Conservation (phyloP, 306 rosid species). For the Trifolium pratense region DNA sequence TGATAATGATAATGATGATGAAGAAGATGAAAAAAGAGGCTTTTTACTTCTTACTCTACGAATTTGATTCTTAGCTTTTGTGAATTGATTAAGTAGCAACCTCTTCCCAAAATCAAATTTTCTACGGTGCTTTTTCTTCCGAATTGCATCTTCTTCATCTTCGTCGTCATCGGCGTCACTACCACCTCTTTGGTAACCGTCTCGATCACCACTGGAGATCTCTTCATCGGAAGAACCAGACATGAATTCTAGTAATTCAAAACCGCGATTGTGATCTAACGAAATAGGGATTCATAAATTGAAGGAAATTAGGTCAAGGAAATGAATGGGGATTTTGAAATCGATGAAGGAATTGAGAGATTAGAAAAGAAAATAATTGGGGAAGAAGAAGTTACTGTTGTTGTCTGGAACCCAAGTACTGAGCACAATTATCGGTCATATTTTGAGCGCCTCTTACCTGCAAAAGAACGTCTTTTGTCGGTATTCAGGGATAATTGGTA, state of each 20-base stretch:
- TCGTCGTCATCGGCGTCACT: conserved; percentile 47
- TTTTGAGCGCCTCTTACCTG: no score
- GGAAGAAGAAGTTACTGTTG: neutral
- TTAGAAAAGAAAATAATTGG: neutral
- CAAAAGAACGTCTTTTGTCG: no score
- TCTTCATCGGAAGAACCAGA: conserved; percentile 53
- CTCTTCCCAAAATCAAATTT: conserved; percentile 34
- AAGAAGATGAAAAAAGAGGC: conserved; percentile 39
- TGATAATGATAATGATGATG: neutral
- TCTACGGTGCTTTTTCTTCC: conserved; percentile 40
- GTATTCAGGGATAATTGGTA: no score
- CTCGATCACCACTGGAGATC: conserved; percentile 48
- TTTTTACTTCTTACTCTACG: conserved; percentile 43
- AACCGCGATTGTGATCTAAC: neutral
- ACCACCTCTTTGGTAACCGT: conserved; percentile 35
- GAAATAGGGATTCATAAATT: neutral
- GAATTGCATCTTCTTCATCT: conserved; percentile 37
- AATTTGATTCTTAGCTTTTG: conserved; percentile 50
- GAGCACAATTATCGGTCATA: no score
- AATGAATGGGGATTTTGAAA: conserved; percentile 14
- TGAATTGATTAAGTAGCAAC: conserved; percentile 50
- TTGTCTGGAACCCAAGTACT: no score
- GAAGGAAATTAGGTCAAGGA: conserved; percentile 15
- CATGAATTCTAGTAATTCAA: conserved; percentile 49
- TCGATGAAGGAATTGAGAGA: neutral